These are phyloP conservation scores for Taphrina confusa DNA, from an alignment of 1,139 yeast species.

Conservation along the genomic window DNA sequence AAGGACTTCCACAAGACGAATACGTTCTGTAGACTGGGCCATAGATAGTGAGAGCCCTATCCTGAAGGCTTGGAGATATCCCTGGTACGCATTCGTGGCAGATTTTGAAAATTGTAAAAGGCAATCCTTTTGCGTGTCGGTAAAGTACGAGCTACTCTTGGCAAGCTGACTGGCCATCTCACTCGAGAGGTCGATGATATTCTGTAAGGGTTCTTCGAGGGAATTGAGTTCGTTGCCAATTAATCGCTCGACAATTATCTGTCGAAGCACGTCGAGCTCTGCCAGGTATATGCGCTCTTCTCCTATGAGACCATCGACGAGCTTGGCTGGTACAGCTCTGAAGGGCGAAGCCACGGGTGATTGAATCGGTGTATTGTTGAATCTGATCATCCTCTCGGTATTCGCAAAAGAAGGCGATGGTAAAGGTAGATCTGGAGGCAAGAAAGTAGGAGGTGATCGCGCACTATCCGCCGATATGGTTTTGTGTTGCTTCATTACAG, in stretches of 20 bases:
- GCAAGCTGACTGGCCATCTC: constrained; percentile 7
- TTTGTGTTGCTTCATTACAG: too few relatives aligned
- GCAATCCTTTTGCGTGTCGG: constrained; percentile 25
- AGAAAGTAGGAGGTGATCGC: constrained; percentile 26
- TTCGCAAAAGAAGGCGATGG: constrained; percentile 16
- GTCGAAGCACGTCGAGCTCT: constrained; percentile 11
- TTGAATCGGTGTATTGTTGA: constrained; percentile 14
- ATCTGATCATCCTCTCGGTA: constrained; percentile 1
- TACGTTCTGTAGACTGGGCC: constrained; percentile 11
- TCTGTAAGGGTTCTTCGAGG: constrained; percentile 7
- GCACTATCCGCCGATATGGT: too few relatives aligned
- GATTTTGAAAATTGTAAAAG: constrained; percentile 23
- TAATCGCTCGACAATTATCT: neutral
- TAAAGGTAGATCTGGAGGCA: constrained; percentile 28
- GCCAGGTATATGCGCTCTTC: constrained; percentile 18
- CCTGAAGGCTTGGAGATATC: constrained; percentile 11
- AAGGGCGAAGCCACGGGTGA: constrained; percentile 30
- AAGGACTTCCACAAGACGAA: neutral
- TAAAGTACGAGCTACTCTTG: constrained; percentile 9
- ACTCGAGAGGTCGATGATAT: constrained; percentile 12
- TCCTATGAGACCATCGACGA: constrained; percentile 23
- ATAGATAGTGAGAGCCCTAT: constrained; percentile 12
- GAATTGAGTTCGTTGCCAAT: constrained; percentile 8
- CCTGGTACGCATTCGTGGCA: constrained; percentile 15
- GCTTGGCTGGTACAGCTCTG: constrained; percentile 11